A percentile compares a stretch with the other conserved stretches of the same genome.
Conservation (phyloP, 73 alveolate species). For the Paramecium pentaurelia region DNA sequence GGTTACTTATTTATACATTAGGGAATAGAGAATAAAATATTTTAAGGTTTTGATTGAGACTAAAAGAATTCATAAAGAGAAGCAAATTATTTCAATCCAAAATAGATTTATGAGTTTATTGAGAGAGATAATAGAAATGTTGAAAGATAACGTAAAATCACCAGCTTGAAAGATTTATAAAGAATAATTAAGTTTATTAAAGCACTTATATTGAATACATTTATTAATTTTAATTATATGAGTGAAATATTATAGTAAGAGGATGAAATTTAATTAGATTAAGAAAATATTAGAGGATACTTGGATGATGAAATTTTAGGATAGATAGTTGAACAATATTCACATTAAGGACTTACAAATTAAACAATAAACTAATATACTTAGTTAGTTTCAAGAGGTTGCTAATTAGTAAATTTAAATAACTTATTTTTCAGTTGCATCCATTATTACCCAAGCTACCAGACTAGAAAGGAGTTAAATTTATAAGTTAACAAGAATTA, state of each 20-base stretch:
- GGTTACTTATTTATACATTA: neutral
- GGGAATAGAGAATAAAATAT: neutral
- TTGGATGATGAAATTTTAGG: neutral
- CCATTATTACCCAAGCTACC: neutral
- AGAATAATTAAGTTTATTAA: neutral
- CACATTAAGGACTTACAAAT: neutral
- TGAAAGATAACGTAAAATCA: neutral
- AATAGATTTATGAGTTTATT: no score
- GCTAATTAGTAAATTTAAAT: neutral
- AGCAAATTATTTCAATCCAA: neutral
- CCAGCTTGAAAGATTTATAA: neutral
- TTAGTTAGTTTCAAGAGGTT: neutral
- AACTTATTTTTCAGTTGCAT: neutral
- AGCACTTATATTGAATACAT: neutral
- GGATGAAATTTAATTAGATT: neutral
- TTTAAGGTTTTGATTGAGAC: neutral
- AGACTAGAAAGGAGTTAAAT: neutral
- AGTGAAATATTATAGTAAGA: neutral
- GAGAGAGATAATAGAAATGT: no score
- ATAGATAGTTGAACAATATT: neutral
- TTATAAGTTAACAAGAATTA: neutral
- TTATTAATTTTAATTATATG: neutral
- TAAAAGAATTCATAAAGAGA: neutral
- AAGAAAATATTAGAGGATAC: neutral
- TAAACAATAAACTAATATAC: neutral